A percentile compares a stretch with the other conserved stretches of the same genome.
phyloP scores from a whole-genome alignment of 2,329 filamentous ascomycete species.

The Pseudogymnoascus sp. region DNA sequence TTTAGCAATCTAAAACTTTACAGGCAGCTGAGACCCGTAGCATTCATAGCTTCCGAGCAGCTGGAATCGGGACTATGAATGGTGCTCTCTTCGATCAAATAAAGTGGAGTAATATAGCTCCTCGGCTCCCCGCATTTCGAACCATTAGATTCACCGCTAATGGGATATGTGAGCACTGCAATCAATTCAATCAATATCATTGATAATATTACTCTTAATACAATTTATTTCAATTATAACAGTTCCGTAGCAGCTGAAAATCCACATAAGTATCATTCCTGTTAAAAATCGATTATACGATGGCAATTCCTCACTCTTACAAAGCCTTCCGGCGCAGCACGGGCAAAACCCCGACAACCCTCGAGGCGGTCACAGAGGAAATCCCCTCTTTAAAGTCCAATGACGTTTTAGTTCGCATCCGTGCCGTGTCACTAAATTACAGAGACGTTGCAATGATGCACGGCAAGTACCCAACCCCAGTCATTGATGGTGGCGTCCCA shows the following conservation, averaged over 20 bases:
- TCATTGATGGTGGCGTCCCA: background rate
- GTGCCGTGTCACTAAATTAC: background rate
- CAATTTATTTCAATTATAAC: background rate
- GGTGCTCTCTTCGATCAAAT: background rate
- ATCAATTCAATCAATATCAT: background rate
- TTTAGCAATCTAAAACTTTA: too few species aligned
- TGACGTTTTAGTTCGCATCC: background rate
- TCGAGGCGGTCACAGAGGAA: background rate
- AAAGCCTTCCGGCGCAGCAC: background rate
- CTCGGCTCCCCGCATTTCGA: background rate
- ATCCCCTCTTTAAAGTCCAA: background rate
- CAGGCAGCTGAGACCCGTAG: too few species aligned
- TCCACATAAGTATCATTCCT: background rate
- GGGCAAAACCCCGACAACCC: background rate
- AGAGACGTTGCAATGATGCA: background rate
- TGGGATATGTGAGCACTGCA: too few species aligned
- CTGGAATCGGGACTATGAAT: too few species aligned
- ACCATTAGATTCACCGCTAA: background rate
- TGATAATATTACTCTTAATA: background rate
- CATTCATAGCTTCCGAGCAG: too few species aligned
- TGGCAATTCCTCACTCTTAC: background rate
- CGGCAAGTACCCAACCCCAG: background rate
- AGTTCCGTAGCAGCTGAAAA: background rate
- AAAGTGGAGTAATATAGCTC: background rate
- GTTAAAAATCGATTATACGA: background rate